Base-by-base conservation (phyloP, 176 grass and related monocot species). In the Aegilops bicornis region DNA sequence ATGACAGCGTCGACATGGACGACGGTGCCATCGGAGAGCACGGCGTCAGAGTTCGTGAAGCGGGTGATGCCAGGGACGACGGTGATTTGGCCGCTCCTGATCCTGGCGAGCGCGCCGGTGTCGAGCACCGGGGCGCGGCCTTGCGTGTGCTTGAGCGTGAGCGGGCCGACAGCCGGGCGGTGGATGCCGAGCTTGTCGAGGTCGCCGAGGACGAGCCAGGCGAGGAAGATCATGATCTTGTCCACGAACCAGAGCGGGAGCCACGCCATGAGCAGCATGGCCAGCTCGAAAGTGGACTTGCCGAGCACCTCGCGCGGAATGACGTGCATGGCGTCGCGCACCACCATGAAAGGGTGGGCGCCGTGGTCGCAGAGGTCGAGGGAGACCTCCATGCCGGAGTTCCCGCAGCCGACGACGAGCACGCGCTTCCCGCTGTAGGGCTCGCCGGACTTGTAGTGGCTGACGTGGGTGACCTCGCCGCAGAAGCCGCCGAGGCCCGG, bases 191-290 rank as follows among this genome's bases (percentile, higher is more conserved):
- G 48, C 39, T 29, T 92, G 63, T 81, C 82, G 23, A 94, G 69
- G 82, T 95, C 77, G 4, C 95, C 95, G 4, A 97, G 89, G 30
- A 89, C 30, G 54, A 92, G 50, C 90, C 95, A 89, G 8, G 95
- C 86, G 31, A 97, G 73, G 67, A 92, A 36, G 17, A 97, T 15
- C 77, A 97, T 73, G 80, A 95, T 88, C 86, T 79, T 88, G 70
- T 97, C 95, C 1, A 95, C 95, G 36, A 92, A 2, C 95, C 92
- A 94, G 20, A 97, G 88, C n/a, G 95, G 95, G 14, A 97, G 73
- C 95, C 92, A 97, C 32, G 64, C 79, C 90, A 91, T 64, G 83
- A 97, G 89, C 45, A 89, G 84, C 60, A 95, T 85, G 30, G 95
- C 90, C 14, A 97, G 83, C 85, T 95, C 90, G 27, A 97, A 97